Percentiles rank a stretch among this genome's conserved stretches.
Conservation (phyloP, 768 basidiomycete species). For the Porphyrellus cyaneotinctus region DNA sequence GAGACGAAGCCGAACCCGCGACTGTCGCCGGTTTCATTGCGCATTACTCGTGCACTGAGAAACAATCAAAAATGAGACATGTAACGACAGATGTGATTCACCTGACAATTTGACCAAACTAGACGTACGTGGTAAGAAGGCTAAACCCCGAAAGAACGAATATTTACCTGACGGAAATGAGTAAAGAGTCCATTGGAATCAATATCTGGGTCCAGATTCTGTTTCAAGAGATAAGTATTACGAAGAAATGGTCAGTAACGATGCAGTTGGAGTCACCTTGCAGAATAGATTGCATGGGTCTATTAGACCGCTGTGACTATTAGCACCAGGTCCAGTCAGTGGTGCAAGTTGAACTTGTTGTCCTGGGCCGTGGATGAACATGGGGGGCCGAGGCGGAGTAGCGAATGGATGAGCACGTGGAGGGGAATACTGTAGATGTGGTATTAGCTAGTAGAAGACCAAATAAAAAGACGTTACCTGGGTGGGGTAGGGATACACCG, state of each 20-base stretch:
- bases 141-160: background rate
- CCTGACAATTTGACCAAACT: constrained; percentile 92
- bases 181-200: constrained; percentile 82
- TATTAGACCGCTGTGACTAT: constrained; percentile 80
- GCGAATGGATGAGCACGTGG: constrained; percentile 55
- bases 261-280: constrained; percentile 48
- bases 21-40: constrained; percentile 74
- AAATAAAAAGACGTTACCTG: constrained; percentile 40
- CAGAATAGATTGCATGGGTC: constrained; percentile 90
- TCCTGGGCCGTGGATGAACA: constrained; percentile 82
- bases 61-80: background rate
- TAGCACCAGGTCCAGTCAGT: constrained; percentile 66
- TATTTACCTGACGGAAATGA: constrained; percentile 69
- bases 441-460: background rate
- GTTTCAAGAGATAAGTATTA: constrained; percentile 5
- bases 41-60: constrained; percentile 86
- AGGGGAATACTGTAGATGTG: constrained; percentile 55
- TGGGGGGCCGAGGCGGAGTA: constrained; percentile 33
- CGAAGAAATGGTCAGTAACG: constrained; percentile 1
- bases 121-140: constrained; percentile 16
- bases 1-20: constrained; percentile 92
- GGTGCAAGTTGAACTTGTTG: constrained; percentile 88
- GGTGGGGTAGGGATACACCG: constrained; percentile 60
- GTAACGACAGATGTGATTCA: constrained; percentile 29
- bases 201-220: constrained; percentile 84